Percentiles rank a stretch among this genome's conserved stretches.
Evolutionary conservation across 2,329 filamentous ascomycete genomes (phyloP).

Genomic region (Gnomoniopsis smithogilvyi): DNA sequence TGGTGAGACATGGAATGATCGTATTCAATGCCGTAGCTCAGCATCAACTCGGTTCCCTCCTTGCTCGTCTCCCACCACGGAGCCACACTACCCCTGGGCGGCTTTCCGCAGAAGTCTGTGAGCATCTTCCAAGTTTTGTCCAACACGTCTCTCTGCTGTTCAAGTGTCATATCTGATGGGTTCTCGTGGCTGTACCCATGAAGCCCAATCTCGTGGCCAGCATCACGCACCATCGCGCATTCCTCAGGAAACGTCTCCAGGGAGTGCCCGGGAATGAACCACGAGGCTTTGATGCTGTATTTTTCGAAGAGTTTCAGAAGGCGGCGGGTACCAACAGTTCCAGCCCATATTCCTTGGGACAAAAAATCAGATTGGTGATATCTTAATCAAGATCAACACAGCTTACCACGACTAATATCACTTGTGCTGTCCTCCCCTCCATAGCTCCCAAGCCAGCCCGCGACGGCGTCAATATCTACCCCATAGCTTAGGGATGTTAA

Average conservation of each 20-base stretch:
- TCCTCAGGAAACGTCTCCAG: slow-evolving; percentile 48
- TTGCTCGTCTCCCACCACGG: slow-evolving; percentile 72
- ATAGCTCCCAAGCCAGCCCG: slow-evolving; percentile 74
- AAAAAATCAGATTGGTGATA: slow-evolving; percentile 27
- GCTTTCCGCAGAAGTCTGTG: slow-evolving; percentile 69
- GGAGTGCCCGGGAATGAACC: slow-evolving; percentile 48
- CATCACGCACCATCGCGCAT: slow-evolving; percentile 40
- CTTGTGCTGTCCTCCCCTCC: slow-evolving; percentile 69
- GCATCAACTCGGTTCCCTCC: slow-evolving; percentile 63
- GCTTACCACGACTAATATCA: slow-evolving; percentile 66
- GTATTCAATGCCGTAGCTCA: slow-evolving; percentile 67
- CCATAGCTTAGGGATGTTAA: slow-evolving; percentile 47
- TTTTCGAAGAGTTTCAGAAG: slow-evolving; percentile 70
- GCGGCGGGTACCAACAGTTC: slow-evolving; percentile 61
- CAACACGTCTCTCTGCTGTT: slow-evolving; percentile 73
- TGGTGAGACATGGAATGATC: slow-evolving; percentile 66
- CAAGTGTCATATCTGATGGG: slow-evolving; percentile 56
- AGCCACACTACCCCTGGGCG: slow-evolving; percentile 68
- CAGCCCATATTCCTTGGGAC: slow-evolving; percentile 57
- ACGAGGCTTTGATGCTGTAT: slow-evolving; percentile 65
- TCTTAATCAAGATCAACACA: background rate
- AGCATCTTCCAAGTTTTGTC: slow-evolving; percentile 71
- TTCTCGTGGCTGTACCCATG: slow-evolving; percentile 33
- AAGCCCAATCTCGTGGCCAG: slow-evolving; percentile 45
- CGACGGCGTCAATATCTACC: slow-evolving; percentile 73